phyloP scores from a whole-genome alignment of 2,329 filamentous ascomycete genomes.

The Monosporascus sp. region DNA sequence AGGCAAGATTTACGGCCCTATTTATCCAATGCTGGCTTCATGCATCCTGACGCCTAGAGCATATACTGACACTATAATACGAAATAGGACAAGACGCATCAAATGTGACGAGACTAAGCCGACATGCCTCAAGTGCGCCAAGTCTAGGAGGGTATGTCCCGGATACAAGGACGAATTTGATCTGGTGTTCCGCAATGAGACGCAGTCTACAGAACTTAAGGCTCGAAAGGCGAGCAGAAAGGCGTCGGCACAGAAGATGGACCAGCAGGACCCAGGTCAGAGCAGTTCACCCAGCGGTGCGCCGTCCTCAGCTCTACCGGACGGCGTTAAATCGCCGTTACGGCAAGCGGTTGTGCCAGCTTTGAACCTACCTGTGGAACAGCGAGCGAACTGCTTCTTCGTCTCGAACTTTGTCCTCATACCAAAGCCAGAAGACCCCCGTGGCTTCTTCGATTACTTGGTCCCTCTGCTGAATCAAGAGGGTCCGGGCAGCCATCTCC shows the following conservation, averaged over 20 bases:
- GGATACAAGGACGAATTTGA: conserved; percentile 69
- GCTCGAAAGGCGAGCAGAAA: conserved; percentile 52
- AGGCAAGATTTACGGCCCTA: not conserved
- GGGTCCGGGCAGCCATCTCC: conserved; percentile 40
- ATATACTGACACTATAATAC: not conserved
- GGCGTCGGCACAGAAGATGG: conserved; percentile 30
- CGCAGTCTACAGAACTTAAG: conserved; percentile 59
- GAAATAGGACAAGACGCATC: conserved; percentile 53
- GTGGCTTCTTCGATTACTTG: conserved; percentile 56
- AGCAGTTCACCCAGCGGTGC: conserved; percentile 8
- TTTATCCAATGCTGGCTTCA: too few relatives aligned
- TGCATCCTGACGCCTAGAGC: too few relatives aligned
- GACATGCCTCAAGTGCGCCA: conserved; percentile 59
- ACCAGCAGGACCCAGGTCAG: conserved; percentile 14
- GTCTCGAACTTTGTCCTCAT: conserved; percentile 55
- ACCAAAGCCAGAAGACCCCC: conserved; percentile 41
- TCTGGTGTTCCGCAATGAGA: conserved; percentile 67
- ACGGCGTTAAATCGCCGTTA: conserved; percentile 13
- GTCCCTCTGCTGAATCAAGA: conserved; percentile 48
- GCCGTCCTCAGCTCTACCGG: conserved; percentile 20
- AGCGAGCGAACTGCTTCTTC: conserved; percentile 55
- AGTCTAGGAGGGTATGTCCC: conserved; percentile 58
- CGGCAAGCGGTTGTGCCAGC: conserved; percentile 25
- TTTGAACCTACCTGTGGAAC: conserved; percentile 44
- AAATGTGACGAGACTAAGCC: conserved; percentile 69